These are phyloP conservation scores for Boletellus sp. DNA, from an alignment of 768 basidiomycete species.

Conservation along the genomic window DNA sequence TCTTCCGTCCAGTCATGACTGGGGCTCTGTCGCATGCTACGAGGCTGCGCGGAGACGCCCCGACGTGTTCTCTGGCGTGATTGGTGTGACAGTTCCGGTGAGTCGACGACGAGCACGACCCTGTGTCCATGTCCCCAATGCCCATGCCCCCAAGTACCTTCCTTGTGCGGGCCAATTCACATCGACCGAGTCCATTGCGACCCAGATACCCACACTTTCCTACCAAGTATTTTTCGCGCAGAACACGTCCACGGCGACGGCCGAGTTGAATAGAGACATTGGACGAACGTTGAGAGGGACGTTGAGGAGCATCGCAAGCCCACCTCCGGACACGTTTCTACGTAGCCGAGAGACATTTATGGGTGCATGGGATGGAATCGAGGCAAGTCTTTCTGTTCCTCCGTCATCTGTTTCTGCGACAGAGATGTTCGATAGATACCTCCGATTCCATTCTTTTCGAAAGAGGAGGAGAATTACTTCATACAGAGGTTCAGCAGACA, in stretches of 20 bases:
- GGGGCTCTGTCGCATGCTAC: conserved; percentile 67
- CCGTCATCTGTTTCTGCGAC: neutral
- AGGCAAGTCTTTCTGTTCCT: neutral
- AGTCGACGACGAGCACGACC: conserved; percentile 10
- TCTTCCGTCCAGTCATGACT: conserved; percentile 56
- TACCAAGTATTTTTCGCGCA: conserved; percentile 65
- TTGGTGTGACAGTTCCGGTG: conserved; percentile 62
- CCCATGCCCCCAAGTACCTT: conserved; percentile 47
- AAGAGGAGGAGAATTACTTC: conserved; percentile 67
- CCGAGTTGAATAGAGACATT: conserved; percentile 52
- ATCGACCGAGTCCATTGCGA: too few relatives aligned
- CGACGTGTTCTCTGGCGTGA: conserved; percentile 56
- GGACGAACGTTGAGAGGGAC: conserved; percentile 56
- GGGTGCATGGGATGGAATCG: conserved; percentile 45
- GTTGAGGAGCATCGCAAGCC: conserved; percentile 47
- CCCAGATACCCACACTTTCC: conserved; percentile 46
- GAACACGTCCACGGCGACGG: too few relatives aligned
- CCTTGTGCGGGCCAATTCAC: conserved; percentile 47
- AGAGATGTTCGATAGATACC: conserved; percentile 45
- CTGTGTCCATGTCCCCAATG: neutral
- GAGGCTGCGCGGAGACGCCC: conserved; percentile 67
- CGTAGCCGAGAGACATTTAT: conserved; percentile 48
- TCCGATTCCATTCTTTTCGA: conserved; percentile 55
- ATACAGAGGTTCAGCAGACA: conserved; percentile 56
- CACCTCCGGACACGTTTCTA: conserved; percentile 56